A percentile compares a stretch with the other conserved stretches of the same genome.
Evolutionary conservation across 352 stramenopile genomes (phyloP).

Genomic region (Thalassiosira sp.): DNA sequence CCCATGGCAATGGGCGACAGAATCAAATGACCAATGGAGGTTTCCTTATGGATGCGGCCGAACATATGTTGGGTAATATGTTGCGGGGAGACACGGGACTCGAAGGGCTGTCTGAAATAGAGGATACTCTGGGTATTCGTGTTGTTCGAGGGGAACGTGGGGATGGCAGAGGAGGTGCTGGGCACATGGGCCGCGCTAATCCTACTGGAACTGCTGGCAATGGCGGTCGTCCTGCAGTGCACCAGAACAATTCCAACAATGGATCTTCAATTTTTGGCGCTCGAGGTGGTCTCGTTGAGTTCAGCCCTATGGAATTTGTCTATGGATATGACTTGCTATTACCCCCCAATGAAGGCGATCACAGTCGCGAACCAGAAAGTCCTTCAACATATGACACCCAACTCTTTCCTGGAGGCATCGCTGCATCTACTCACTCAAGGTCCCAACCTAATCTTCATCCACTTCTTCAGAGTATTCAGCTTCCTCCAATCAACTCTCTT

Average conservation of each 20-base stretch:
- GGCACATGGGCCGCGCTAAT: slow-evolving; percentile 2
- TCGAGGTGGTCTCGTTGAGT: slow-evolving; percentile 28
- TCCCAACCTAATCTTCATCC: slow-evolving; percentile 59
- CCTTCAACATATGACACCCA: slow-evolving; percentile 54
- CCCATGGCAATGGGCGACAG: slow-evolving; percentile 2
- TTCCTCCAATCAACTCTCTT: slow-evolving; percentile 72
- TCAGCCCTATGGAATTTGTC: slow-evolving; percentile 73
- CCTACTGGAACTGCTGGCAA: not conserved
- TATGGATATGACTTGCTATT: slow-evolving; percentile 68
- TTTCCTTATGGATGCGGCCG: slow-evolving; percentile 66
- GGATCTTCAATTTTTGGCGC: slow-evolving; percentile 21
- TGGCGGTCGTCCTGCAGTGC: slow-evolving; percentile 21
- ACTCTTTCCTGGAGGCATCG: slow-evolving; percentile 76
- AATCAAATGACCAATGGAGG: slow-evolving; percentile 23
- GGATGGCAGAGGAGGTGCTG: slow-evolving; percentile 23
- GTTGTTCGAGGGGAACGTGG: slow-evolving; percentile 59
- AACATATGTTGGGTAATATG: slow-evolving; percentile 79
- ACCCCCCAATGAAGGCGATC: slow-evolving; percentile 32
- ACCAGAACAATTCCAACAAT: slow-evolving; percentile 18
- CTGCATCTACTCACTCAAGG: slow-evolving; percentile 54
- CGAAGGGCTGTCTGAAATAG: slow-evolving; percentile 70
- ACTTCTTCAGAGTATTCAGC: slow-evolving; percentile 58
- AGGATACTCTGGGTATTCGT: slow-evolving; percentile 74
- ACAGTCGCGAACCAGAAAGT: slow-evolving; percentile 7
- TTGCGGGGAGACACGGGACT: slow-evolving; percentile 55